Base-by-base conservation (phyloP, 257 asterid genomes). In the Plantago elongata region DNA sequence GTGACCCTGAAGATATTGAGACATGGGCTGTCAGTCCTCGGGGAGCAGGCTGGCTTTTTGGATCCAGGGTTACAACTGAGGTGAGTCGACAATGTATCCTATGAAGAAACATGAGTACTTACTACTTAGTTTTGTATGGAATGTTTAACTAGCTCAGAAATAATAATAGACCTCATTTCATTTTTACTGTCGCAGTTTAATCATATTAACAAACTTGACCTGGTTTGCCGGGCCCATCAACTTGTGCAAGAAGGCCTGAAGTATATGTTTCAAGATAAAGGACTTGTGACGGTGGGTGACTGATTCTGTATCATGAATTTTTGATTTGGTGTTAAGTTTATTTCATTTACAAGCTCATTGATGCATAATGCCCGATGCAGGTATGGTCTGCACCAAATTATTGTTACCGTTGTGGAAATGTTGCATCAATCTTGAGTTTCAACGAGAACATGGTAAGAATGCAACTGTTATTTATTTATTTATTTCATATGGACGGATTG, bases 21-120 rank as follows among this genome's bases (percentile, higher is more conserved):
- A 93, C 97, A 48, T 93, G 99, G 99, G 97, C 99, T 22, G 99
- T 93, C 51, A 93, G 99, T 72, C 99, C 99, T 27, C 84, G 99
- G 64, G 99, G 99, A 66, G 99, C 99, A 63, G 99, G 99, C 63
- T 93, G 99, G 97, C 95, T 93, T 62, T 93, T 89, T 79, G 97
- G 99, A 18, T 93, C 97, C 63, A 78, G 96, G 76, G 99, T 92
- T 58, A 93, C 99, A 54, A 65, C 97, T 66, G 99, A 93, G 95
- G 99, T 85, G 67, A 69, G 75, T 30, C 12, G 18, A 34, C 40
- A 34, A 34, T 4, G 7, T 34, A 34, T 34, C 8, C 40, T 7
- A 34, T 4, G 40, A 7, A 34, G 40, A 34, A 7, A 34, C 27
- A 1, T 22, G 27, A 34, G 8, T 34, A 34, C 40, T 34, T 34